These are phyloP conservation scores for Suillus subaureus DNA, from an alignment of 768 basidiomycete species.

Conservation along the genomic window DNA sequence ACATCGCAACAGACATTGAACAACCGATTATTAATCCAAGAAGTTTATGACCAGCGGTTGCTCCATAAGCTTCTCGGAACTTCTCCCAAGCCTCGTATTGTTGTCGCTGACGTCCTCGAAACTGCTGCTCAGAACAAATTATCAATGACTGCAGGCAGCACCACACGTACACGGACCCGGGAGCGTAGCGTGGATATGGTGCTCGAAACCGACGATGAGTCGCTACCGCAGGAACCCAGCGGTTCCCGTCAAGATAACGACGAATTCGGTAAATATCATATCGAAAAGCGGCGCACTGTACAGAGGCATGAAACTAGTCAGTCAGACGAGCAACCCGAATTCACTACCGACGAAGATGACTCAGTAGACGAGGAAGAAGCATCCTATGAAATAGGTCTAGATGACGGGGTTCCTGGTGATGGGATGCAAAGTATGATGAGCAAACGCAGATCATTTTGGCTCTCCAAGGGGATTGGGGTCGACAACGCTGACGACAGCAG, in stretches of 20 bases:
- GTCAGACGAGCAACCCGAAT: slow-evolving; percentile 16
- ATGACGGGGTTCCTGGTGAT: slow-evolving; percentile 27
- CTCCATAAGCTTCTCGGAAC: slow-evolving; percentile 65
- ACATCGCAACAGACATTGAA: slow-evolving; percentile 60
- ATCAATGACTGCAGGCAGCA: slow-evolving; percentile 5
- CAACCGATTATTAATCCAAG: slow-evolving; percentile 67
- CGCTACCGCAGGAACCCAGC: background rate
- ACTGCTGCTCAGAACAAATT: slow-evolving; percentile 10
- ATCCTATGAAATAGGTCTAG: background rate
- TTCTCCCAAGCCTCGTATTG: slow-evolving; percentile 18
- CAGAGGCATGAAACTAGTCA: slow-evolving; percentile 47
- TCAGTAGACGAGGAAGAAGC: slow-evolving; percentile 9
- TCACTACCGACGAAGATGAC: slow-evolving; percentile 29
- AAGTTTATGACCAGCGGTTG: slow-evolving; percentile 60
- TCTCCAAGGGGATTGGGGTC: slow-evolving; percentile 51
- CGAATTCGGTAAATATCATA: slow-evolving; percentile 62
- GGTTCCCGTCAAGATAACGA: slow-evolving; percentile 37
- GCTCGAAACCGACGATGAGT: slow-evolving; percentile 26
- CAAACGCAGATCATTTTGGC: slow-evolving; percentile 54
- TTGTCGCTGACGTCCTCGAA: slow-evolving; percentile 23
- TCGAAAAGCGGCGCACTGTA: slow-evolving; percentile 48
- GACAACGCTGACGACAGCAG: slow-evolving; percentile 23
- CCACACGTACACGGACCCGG: background rate
- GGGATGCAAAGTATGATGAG: slow-evolving; percentile 21
- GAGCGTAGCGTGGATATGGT: slow-evolving; percentile 34